Conservation (phyloP, 371 early-diverging fungal genomes). For the Zopfochytrium polystomum region DNA sequence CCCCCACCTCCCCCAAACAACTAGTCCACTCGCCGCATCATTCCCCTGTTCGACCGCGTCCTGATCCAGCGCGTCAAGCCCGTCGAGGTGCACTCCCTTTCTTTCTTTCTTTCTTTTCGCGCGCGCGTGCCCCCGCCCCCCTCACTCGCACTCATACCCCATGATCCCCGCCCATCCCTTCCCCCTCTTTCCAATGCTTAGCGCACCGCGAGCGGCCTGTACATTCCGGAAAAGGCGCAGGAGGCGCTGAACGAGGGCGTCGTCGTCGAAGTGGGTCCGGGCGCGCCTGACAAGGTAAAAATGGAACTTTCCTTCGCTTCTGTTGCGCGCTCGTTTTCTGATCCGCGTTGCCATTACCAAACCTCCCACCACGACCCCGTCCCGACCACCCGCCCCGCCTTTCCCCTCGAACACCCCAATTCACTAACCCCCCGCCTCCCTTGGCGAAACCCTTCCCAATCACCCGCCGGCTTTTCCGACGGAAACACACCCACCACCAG, state of each 20-base stretch:
- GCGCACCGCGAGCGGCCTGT: conserved; percentile 94
- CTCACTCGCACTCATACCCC: conserved; percentile 3
- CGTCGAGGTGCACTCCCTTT: conserved; percentile 64
- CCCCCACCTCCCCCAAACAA: too few relatives aligned
- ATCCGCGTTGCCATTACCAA: too few relatives aligned
- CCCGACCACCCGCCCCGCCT: too few relatives aligned
- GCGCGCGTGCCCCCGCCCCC: not conserved
- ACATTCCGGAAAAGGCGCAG: conserved; percentile 97
- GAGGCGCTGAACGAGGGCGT: conserved; percentile 90
- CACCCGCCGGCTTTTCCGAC: not conserved
- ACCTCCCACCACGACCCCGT: too few relatives aligned
- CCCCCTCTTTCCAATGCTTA: conserved; percentile 42
- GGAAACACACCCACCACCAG: conserved; percentile 22
- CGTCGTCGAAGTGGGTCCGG: conserved; percentile 93
- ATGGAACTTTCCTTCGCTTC: not conserved
- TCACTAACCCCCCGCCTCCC: not conserved
- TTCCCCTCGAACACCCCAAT: not conserved
- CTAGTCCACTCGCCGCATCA: too few relatives aligned
- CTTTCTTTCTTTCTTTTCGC: conserved; percentile 2
- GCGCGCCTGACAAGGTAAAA: conserved; percentile 66
- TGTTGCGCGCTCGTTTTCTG: too few relatives aligned
- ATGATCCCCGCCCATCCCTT: too few relatives aligned
- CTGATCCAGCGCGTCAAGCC: conserved; percentile 95
- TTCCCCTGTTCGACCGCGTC: conserved; percentile 96
- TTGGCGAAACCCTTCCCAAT: not conserved